These are phyloP conservation scores for Umbelopsis isabellina DNA, from an alignment of 192 early-diverging fungal species.

Conservation along the genomic window DNA sequence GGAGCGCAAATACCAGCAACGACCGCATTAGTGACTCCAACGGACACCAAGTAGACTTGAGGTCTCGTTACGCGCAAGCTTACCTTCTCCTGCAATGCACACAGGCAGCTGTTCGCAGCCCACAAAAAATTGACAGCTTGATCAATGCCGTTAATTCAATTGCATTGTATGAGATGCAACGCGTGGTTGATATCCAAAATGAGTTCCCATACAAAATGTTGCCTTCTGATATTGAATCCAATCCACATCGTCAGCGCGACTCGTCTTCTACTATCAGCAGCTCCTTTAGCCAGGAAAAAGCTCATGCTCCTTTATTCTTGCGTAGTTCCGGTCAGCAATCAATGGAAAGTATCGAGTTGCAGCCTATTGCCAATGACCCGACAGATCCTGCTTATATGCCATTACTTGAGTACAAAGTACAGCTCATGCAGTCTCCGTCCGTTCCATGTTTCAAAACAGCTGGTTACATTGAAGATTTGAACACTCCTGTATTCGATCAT, in stretches of 20 bases:
- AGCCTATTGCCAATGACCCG: not conserved
- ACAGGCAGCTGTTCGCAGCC: constrained; percentile 1
- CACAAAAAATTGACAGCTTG: not conserved
- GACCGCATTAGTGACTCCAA: not conserved
- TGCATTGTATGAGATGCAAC: constrained; percentile 15
- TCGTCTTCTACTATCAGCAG: not conserved
- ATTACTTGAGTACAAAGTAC: constrained; percentile 5
- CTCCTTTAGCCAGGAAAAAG: not conserved
- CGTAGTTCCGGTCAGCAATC: not conserved
- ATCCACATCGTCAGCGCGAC: not conserved
- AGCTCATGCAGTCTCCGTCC: constrained; percentile 9
- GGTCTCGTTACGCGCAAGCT: constrained; percentile 11
- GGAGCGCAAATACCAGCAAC: not conserved
- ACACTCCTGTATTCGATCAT: constrained; percentile 5
- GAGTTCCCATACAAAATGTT: constrained; percentile 3
- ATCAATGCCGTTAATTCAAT: constrained; percentile 10
- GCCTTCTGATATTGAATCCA: not conserved
- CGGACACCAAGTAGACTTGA: not conserved
- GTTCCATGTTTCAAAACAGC: constrained; percentile 10
- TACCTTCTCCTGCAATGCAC: constrained; percentile 6
- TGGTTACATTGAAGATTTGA: constrained; percentile 12
- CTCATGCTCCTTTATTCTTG: constrained; percentile 3
- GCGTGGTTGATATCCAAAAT: constrained; percentile 7
- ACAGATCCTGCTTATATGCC: not conserved
- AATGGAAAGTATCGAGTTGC: constrained; percentile 10